These are phyloP conservation scores for Euphorbia neoarborescens DNA, from an alignment of 441 rosid genomes.

Conservation along the genomic window DNA sequence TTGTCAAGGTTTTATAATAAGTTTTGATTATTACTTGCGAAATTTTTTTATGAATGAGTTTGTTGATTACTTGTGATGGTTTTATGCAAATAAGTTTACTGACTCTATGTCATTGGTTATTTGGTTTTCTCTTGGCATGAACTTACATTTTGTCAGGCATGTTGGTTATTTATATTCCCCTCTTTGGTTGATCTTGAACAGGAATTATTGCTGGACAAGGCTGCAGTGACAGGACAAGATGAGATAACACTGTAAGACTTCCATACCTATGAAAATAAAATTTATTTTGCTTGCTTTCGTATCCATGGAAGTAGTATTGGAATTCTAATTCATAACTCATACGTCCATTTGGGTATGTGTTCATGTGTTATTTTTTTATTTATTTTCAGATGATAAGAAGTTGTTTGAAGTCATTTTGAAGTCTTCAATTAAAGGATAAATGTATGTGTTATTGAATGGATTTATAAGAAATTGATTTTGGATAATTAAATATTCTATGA, in stretches of 20 bases:
- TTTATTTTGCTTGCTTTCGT: slow-evolving; percentile 8
- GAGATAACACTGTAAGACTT: slow-evolving; percentile 46
- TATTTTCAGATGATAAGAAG: background rate
- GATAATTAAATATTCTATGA: background rate
- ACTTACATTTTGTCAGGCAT: background rate
- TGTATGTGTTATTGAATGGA: background rate
- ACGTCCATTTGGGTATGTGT: background rate
- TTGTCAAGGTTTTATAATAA: background rate
- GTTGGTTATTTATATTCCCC: slow-evolving; percentile 5
- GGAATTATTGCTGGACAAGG: slow-evolving; percentile 67
- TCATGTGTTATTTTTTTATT: background rate
- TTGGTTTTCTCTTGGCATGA: background rate
- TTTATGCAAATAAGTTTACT: background rate
- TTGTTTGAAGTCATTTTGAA: too few relatives aligned
- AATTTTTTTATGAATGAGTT: too few relatives aligned
- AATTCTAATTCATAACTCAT: background rate
- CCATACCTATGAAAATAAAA: slow-evolving; percentile 6
- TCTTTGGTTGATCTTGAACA: slow-evolving; percentile 30
- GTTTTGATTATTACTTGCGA: background rate
- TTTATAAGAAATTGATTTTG: background rate
- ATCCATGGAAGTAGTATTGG: background rate
- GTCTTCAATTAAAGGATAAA: too few relatives aligned
- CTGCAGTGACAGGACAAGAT: slow-evolving; percentile 32
- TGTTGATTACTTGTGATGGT: background rate
- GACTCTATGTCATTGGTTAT: background rate